phyloP scores from a whole-genome alignment of 208 protist genomes.

The Trypanosoma platydactyli region DNA sequence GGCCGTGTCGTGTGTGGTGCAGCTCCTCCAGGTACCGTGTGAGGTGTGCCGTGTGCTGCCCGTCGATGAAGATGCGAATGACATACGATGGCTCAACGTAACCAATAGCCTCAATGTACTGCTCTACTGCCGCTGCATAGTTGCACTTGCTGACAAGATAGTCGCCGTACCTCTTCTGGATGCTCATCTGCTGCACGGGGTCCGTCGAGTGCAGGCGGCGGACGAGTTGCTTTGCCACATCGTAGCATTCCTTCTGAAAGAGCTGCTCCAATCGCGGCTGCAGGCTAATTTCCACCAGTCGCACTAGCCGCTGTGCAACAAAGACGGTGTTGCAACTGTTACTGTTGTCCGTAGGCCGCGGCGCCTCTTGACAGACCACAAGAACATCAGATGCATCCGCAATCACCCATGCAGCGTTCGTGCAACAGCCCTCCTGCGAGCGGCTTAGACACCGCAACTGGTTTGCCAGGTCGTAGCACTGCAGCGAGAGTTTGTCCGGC shows the following conservation, averaged over 20 bases:
- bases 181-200: conserved; percentile 84
- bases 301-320: conserved; percentile 31
- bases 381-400: conserved; percentile 79
- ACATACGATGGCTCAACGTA: conserved; percentile 96
- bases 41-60: conserved; percentile 92
- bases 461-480: conserved; percentile 90
- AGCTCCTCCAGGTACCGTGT: conserved; percentile 93
- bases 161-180: conserved; percentile 93
- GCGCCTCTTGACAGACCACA: conserved; percentile 70
- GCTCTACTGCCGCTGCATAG: conserved; percentile 85
- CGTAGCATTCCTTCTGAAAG: conserved; percentile 95
- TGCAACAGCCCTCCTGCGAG: conserved; percentile 53
- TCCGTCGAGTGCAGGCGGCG: conserved; percentile 38
- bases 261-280: conserved; percentile 95
- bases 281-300: conserved; percentile 90
- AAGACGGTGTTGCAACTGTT: conserved; percentile 12
- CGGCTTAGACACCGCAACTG: conserved; percentile 86
- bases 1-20: conserved; percentile 53
- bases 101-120: conserved; percentile 95
- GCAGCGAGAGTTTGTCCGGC: conserved; percentile 56
- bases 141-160: conserved; percentile 88
- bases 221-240: conserved; percentile 92
- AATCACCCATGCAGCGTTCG: conserved; percentile 73
- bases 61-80: conserved; percentile 95
- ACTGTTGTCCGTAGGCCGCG: not conserved